A percentile compares a stretch with the other conserved stretches of the same genome.
Evolutionary conservation across 345 rosid species (phyloP).

Genomic region (Salix dunnii): DNA sequence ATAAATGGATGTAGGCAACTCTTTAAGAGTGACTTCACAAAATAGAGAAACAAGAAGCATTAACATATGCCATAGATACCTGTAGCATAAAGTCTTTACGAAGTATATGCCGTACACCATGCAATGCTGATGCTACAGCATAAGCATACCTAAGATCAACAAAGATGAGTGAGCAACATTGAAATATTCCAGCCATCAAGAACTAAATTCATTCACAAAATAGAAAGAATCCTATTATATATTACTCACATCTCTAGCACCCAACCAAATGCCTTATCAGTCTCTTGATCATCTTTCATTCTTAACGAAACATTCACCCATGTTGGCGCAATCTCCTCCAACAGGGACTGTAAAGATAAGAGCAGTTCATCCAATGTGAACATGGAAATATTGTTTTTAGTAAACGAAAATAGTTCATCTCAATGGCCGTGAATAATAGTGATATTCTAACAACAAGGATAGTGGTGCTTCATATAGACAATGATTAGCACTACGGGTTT

Average conservation of each 20-base stretch:
- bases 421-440: neutral
- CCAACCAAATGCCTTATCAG: slow-evolving; percentile 97
- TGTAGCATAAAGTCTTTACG: slow-evolving; percentile 92
- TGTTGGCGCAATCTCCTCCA: slow-evolving; percentile 89
- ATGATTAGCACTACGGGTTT: neutral
- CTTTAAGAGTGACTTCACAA: neutral
- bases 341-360: slow-evolving; percentile 41
- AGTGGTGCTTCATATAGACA: neutral
- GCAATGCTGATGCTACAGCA: slow-evolving; percentile 95
- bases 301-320: slow-evolving; percentile 93
- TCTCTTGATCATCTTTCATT: slow-evolving; percentile 93
- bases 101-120: slow-evolving; percentile 82
- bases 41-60: slow-evolving; percentile 3
- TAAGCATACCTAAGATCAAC: slow-evolving; percentile 78
- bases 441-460: neutral
- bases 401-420: neutral
- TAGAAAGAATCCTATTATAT: neutral
- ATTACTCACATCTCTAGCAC: slow-evolving; percentile 89
- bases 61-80: slow-evolving; percentile 41
- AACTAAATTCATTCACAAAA: slow-evolving; percentile 15
- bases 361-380: slow-evolving; percentile 1
- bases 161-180: slow-evolving; percentile 9
- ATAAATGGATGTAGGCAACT: slow-evolving; percentile 1
- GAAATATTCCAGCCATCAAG: neutral
- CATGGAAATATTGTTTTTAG: neutral